Conservation (phyloP, 1,139 yeast species). For the Debaryomyces sp. region DNA sequence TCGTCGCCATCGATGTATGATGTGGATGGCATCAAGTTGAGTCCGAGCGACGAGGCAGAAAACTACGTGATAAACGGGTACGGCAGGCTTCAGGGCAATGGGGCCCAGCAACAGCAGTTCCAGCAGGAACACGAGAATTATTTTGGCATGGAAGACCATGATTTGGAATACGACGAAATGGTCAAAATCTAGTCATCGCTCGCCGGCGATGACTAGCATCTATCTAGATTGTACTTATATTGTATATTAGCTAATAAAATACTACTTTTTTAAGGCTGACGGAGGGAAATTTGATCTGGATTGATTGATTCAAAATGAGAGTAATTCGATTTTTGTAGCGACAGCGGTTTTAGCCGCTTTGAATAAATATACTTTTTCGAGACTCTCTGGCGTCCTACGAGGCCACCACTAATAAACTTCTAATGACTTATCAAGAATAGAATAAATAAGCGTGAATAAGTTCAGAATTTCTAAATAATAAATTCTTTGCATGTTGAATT, state of each 20-base stretch:
- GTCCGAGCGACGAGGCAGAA: conserved; percentile 47
- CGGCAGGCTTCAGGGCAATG: conserved; percentile 14
- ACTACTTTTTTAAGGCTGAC: neutral
- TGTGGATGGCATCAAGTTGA: conserved; percentile 21
- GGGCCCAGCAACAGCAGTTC: conserved; percentile 17
- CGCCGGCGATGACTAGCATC: neutral
- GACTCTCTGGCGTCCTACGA: too few relatives aligned
- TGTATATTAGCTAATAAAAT: conserved; percentile 9
- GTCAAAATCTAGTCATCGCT: conserved; percentile 1
- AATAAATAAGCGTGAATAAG: too few relatives aligned
- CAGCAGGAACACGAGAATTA: conserved; percentile 43
- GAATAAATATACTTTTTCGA: too few relatives aligned
- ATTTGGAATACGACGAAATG: conserved; percentile 10
- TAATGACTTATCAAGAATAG: too few relatives aligned
- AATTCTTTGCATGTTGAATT: too few relatives aligned
- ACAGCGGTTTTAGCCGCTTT: too few relatives aligned
- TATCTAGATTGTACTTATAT: conserved; percentile 5
- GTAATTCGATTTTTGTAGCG: too few relatives aligned
- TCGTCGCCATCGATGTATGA: conserved; percentile 13
- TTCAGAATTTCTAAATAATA: too few relatives aligned
- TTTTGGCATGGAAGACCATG: conserved; percentile 37
- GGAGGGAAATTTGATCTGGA: too few relatives aligned
- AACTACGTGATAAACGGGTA: conserved; percentile 46
- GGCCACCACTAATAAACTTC: too few relatives aligned
- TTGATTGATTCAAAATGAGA: too few relatives aligned